Base-by-base conservation (phyloP, 805 yeast species). In the Groenewaldozyma tartarivorans region DNA sequence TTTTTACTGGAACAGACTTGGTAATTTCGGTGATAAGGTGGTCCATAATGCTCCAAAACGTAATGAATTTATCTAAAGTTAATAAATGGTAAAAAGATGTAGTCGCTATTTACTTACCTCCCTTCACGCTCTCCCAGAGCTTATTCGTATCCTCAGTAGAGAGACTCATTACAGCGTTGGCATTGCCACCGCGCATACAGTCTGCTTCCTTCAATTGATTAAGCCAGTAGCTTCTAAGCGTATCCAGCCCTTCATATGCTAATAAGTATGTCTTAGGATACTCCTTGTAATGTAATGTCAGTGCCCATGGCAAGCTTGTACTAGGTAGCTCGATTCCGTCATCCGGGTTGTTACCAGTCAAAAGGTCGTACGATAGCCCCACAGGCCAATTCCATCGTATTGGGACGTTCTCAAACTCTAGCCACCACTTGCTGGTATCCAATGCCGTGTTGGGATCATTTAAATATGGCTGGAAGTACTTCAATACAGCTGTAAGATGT, bases 191-290 rank as follows among this genome's bases (percentile, higher is more conserved):
- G 29, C 82, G 57, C 0, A 86, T 74, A 52, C 70, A 85, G 52
- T 86, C 77, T 3, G 86, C 72, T 54, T 90, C 96, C 53, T 92
- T 90, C 55, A 86, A 62, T 44, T 77, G 86, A 55, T 90, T 87
- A 45, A 78, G 63, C 79, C 92, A 79, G 38, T 74, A 69, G 38
- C 69, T 72, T 35, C 60, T 67, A 43, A 75, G 48, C 9, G 67
- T 54, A 19, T 51, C 46, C 41, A 35, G n/a, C 3, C 51, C 52
- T 2, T 60, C 42, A 36, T 58, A 41, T 36, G 74, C 67, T 11
- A 74, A 62, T 18, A 80, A 50, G 20, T 63, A 57, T 3, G 66
- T 69, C 0, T 46, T 38, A 1, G 83, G 81, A 37, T 65, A 66
- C 24, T 61, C 55, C 5, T 68, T 64, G 36, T 62, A 55, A 35